Percentiles rank a stretch among this genome's conserved stretches.
Evolutionary conservation across 129 eudicot genomes (phyloP).

Genomic region (Centella asiatica): DNA sequence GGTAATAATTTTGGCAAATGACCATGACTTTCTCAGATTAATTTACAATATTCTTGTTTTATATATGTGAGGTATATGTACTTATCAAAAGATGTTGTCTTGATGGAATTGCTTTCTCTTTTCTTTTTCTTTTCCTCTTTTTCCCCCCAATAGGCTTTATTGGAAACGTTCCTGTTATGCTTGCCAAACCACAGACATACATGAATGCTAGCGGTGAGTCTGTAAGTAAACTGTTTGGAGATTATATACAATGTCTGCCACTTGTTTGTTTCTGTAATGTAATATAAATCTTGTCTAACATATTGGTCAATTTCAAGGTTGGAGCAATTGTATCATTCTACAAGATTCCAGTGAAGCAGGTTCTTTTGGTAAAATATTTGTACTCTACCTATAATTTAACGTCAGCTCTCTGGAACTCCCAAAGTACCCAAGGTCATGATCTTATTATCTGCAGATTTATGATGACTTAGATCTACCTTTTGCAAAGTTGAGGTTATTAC

Average conservation of each 20-base stretch:
- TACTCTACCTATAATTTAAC: background rate
- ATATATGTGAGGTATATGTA: background rate
- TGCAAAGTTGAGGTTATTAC: slow-evolving; percentile 76
- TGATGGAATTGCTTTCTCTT: background rate
- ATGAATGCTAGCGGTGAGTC: slow-evolving; percentile 98
- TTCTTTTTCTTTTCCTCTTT: slow-evolving; percentile 2
- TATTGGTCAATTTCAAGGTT: slow-evolving; percentile 39
- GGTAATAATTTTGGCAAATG: background rate
- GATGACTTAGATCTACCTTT: slow-evolving; percentile 95
- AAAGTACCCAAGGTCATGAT: slow-evolving; percentile 9
- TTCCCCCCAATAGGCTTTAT: no score
- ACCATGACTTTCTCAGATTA: background rate
- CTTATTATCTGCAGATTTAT: slow-evolving; percentile 42
- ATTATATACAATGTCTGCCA: background rate
- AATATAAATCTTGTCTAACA: slow-evolving; percentile 2
- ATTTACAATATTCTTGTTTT: background rate
- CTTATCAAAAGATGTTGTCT: background rate
- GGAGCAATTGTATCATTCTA: slow-evolving; percentile 76
- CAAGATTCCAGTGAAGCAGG: slow-evolving; percentile 87
- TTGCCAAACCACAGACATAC: slow-evolving; percentile 95
- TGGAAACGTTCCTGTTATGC: slow-evolving; percentile 70
- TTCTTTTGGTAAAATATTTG: slow-evolving; percentile 61
- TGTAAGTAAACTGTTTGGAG: slow-evolving; percentile 55
- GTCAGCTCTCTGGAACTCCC: background rate
- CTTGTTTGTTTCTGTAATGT: background rate